Evolutionary conservation across 768 basidiomycete genomes (phyloP), one percentile per base, ranked within the genome.

Genomic region (Scleroderma citrinum): DNA sequence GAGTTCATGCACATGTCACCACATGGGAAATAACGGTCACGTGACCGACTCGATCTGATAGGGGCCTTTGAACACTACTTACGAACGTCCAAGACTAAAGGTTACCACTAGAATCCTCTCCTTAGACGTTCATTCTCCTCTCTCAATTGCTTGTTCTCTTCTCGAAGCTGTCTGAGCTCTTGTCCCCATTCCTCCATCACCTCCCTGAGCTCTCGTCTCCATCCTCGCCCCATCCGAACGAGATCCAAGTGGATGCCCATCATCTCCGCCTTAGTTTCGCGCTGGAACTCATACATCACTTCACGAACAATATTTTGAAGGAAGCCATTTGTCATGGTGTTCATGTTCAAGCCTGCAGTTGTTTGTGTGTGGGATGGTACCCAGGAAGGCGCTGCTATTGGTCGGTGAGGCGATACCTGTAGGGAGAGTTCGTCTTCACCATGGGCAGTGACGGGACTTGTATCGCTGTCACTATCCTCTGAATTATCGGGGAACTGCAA

Each of bases 211-310:
- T 87, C 85, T 44, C 64, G 71, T 64, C 78, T 79, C 84, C 82
- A 85, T 21, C 75, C 76, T 30, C 82, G 67, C 2, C 85, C 83
- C 81, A 87, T 82, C 48, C 77, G 72, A 31, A 90, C 69, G 49
- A 88, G 59, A 59, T 90, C 87, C 52, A 90, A 58, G 64, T 90
- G 87, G 48, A 89, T 67, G 2, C 83, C 85, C 61, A 77, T 75
- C 75, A 88, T 78, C 71, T 87, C 82, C n/a, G 77, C 72, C 57
- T 77, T 75, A 20, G 78, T 81, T 62, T 88, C 85, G 53, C 74
- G 71, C 61, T 82, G 83, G 58, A 79, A 84, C 54, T 89, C 87
- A 54, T 74, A 78, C 80, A 89, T 80, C 50, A 80, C 82, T 47
- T 88, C 86, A 39, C 76, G 74, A 45, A 89, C 76, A 47, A 87